phyloP scores from a whole-genome alignment of 78 protist genomes.

The Dictyostelium intermedium region DNA sequence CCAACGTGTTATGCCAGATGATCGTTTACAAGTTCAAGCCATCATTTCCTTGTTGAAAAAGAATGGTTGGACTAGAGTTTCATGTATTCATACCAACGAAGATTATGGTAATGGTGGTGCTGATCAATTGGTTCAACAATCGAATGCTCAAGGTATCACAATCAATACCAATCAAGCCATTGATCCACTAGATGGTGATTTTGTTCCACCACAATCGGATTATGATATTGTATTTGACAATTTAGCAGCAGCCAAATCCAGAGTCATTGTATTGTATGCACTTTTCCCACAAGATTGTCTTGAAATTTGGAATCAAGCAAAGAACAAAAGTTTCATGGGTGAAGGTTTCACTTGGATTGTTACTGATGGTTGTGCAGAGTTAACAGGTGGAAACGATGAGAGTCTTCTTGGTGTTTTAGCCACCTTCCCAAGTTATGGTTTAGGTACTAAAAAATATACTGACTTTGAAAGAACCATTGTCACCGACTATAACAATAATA shows the following conservation, averaged over 20 bases:
- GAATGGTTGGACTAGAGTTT: slow-evolving; percentile 53
- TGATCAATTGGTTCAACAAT: slow-evolving; percentile 12
- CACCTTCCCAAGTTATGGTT: slow-evolving; percentile 39
- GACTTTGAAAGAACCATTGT: not conserved
- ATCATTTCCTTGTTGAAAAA: slow-evolving; percentile 14
- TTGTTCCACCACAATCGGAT: not conserved
- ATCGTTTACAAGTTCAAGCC: slow-evolving; percentile 20
- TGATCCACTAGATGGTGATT: not conserved
- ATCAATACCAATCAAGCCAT: slow-evolving; percentile 59
- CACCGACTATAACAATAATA: not conserved
- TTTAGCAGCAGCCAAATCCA: not conserved
- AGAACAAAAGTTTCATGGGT: not conserved
- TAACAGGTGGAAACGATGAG: not conserved
- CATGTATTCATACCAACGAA: slow-evolving; percentile 69
- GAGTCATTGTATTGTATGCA: slow-evolving; percentile 41
- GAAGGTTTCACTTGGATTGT: slow-evolving; percentile 62
- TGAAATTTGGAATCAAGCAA: slow-evolving; percentile 8
- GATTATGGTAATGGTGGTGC: slow-evolving; percentile 78
- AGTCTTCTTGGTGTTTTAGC: slow-evolving; percentile 27
- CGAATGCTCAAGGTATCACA: slow-evolving; percentile 5
- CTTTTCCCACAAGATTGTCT: slow-evolving; percentile 56
- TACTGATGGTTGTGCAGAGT: slow-evolving; percentile 73
- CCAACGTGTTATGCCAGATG: slow-evolving; percentile 63
- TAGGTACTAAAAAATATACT: not conserved
- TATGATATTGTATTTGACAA: slow-evolving; percentile 24